Evolutionary conservation across 2,329 filamentous ascomycete genomes (phyloP).

Genomic region (Pezicula carpinea): DNA sequence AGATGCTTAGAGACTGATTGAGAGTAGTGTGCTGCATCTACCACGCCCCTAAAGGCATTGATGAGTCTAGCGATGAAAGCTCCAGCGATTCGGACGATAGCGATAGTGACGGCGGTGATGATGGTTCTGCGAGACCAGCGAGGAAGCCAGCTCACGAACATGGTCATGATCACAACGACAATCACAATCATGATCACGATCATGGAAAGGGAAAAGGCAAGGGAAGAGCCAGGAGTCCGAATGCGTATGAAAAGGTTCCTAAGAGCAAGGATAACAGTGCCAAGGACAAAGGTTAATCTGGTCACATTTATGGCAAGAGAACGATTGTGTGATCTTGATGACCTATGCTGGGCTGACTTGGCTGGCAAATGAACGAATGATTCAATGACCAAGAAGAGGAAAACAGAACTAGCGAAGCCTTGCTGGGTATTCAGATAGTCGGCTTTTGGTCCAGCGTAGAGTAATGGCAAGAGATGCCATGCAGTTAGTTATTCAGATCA

Average conservation of each 20-base stretch:
- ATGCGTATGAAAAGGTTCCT: slow-evolving; percentile 77
- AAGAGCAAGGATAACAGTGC: slow-evolving; percentile 39
- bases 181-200: slow-evolving; percentile 37
- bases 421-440: too few species aligned
- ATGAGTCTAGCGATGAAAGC: slow-evolving; percentile 73
- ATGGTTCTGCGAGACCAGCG: slow-evolving; percentile 39
- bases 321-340: neutral
- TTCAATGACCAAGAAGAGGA: too few species aligned
- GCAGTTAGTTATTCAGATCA: too few species aligned
- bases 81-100: slow-evolving; percentile 49
- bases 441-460: too few species aligned
- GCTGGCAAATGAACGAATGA: too few species aligned
- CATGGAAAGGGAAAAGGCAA: slow-evolving; percentile 33
- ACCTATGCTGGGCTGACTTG: too few species aligned
- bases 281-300: neutral
- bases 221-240: slow-evolving; percentile 60
- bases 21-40: slow-evolving; percentile 94
- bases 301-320: neutral
- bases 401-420: too few species aligned
- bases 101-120: slow-evolving; percentile 48
- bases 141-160: slow-evolving; percentile 20
- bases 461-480: too few species aligned
- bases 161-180: slow-evolving; percentile 29
- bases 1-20: neutral
- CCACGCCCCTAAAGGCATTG: slow-evolving; percentile 75